Evolutionary conservation across 305 asterid genomes (phyloP).

Genomic region (Salvia sclarea): DNA sequence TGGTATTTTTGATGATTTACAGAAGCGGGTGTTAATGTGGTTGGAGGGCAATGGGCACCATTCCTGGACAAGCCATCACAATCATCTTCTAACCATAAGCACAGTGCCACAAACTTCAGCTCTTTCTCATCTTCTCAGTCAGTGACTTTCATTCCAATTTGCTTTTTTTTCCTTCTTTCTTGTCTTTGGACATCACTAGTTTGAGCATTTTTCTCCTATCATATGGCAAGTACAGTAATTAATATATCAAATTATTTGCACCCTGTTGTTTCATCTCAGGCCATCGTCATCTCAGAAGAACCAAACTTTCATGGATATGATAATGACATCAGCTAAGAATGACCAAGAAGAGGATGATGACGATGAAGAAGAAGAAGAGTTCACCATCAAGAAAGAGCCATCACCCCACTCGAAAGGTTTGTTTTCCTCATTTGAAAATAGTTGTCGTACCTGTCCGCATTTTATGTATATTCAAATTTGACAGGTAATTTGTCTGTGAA

Average conservation of each 20-base stretch:
- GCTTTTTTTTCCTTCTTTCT: neutral
- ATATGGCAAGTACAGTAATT: neutral
- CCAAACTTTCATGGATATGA: constrained; percentile 76
- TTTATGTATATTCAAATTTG: constrained; percentile 27
- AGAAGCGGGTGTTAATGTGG: constrained; percentile 64
- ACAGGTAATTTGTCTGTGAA: constrained; percentile 67
- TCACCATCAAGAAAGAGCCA: constrained; percentile 66
- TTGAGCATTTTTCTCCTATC: neutral
- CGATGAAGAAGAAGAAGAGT: constrained; percentile 81
- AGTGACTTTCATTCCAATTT: constrained; percentile 44
- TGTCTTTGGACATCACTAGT: neutral
- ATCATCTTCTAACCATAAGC: constrained; percentile 61
- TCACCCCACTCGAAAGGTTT: constrained; percentile 67
- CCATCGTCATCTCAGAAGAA: constrained; percentile 68
- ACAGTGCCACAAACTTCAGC: constrained; percentile 50
- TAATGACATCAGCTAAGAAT: constrained; percentile 58
- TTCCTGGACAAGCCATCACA: constrained; percentile 65
- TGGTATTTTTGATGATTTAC: constrained; percentile 28
- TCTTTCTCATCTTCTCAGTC: constrained; percentile 79
- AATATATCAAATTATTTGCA: constrained; percentile 13
- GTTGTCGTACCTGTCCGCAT: neutral
- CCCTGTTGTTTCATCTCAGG: constrained; percentile 43
- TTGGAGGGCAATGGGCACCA: constrained; percentile 65
- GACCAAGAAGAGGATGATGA: constrained; percentile 81
- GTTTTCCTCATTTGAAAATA: constrained; percentile 19